Evolutionary conservation across 371 early-diverging fungal genomes (phyloP).

Genomic region (Chytridium lagenaria): DNA sequence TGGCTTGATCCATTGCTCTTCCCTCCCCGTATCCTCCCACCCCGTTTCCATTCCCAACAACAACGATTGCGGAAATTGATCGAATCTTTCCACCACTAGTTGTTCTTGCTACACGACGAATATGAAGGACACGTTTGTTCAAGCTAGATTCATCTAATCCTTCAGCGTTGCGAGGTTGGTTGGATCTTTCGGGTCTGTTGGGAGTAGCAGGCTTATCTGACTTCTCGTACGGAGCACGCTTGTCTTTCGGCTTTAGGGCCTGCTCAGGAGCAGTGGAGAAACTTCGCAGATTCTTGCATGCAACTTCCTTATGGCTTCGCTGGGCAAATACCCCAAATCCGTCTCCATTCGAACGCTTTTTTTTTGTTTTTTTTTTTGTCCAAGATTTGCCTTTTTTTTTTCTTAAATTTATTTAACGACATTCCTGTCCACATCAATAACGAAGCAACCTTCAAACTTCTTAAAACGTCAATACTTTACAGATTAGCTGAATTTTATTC

Average conservation of each 20-base stretch:
- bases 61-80: conserved; percentile 86
- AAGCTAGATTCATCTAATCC: background rate
- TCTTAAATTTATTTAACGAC: too few relatives aligned
- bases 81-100: conserved; percentile 55
- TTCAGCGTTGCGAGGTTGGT: background rate
- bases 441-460: too few relatives aligned
- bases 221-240: background rate
- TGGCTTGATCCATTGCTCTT: conserved; percentile 78
- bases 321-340: background rate
- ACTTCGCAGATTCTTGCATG: background rate
- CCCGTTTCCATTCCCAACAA: conserved; percentile 92
- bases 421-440: too few relatives aligned
- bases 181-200: background rate
- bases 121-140: conserved; percentile 49
- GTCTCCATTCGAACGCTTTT: background rate
- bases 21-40: conserved; percentile 96
- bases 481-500: too few relatives aligned
- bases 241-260: background rate
- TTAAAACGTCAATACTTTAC: too few relatives aligned
- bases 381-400: background rate
- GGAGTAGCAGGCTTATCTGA: background rate
- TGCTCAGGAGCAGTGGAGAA: background rate
- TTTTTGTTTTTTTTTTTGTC: background rate
- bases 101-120: conserved; percentile 54
- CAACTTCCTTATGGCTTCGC: too few relatives aligned